Percentiles rank a stretch among this genome's conserved stretches.
Conservation (phyloP, 805 yeast species). For the Starmera caribaea region DNA sequence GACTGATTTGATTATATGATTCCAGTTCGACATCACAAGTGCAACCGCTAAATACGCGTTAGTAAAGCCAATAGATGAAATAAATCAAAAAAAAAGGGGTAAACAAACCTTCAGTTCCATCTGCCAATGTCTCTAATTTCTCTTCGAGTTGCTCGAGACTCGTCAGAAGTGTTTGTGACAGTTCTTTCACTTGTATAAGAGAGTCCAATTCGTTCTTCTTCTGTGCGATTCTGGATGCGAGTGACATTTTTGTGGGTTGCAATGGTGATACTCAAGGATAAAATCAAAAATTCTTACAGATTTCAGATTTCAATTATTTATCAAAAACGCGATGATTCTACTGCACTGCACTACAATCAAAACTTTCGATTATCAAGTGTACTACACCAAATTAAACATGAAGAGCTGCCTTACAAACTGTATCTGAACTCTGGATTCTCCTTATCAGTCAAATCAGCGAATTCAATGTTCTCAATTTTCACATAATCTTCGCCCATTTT, state of each 20-base stretch:
- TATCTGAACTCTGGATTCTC: too few species aligned
- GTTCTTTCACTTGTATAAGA: constrained; percentile 35
- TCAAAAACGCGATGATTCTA: too few species aligned
- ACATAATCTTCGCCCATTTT: constrained; percentile 16
- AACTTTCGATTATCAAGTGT: too few species aligned
- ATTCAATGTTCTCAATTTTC: constrained; percentile 25
- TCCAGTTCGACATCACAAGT: constrained; percentile 55
- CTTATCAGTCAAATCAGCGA: constrained; percentile 36
- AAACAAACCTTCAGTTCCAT: constrained; percentile 40
- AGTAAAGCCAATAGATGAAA: constrained; percentile 1
- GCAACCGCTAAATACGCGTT: constrained; percentile 32
- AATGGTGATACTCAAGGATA: not conserved
- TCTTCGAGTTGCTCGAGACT: constrained; percentile 40
- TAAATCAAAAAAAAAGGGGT: not conserved
- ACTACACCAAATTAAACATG: too few species aligned
- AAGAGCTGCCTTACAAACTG: too few species aligned
- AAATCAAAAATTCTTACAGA: too few species aligned
- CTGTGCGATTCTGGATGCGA: constrained; percentile 25
- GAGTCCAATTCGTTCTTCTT: constrained; percentile 43
- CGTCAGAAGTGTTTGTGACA: constrained; percentile 33
- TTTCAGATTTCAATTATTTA: too few species aligned
- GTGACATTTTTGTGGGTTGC: constrained; percentile 10
- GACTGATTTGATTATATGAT: constrained; percentile 47
- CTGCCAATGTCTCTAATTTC: constrained; percentile 33
- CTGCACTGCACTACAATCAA: too few species aligned